Conservation (phyloP, 345 rosid species). For the Populus nigra region DNA sequence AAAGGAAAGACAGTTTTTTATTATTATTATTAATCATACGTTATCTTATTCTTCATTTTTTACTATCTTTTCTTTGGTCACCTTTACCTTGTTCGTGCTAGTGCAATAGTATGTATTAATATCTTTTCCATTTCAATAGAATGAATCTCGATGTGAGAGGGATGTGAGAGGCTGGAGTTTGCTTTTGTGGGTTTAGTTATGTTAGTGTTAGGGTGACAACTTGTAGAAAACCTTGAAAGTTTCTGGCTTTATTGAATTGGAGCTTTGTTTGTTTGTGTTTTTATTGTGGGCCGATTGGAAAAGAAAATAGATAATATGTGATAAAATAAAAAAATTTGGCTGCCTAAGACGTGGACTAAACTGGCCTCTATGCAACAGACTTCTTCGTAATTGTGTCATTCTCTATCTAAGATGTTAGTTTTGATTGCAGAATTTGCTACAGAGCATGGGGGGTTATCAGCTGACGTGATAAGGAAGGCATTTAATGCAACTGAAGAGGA, state of each 20-base stretch:
- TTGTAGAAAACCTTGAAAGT: not conserved
- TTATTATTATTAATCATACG: not conserved
- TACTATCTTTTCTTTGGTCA: not conserved
- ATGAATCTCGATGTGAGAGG: not conserved
- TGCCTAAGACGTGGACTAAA: not conserved
- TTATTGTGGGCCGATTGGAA: not conserved
- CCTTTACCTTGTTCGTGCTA: not conserved
- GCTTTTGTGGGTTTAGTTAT: not conserved
- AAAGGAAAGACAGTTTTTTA: not conserved
- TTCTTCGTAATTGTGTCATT: not conserved
- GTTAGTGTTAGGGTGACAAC: not conserved
- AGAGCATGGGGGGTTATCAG: constrained; percentile 84
- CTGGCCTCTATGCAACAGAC: not conserved
- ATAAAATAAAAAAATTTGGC: not conserved
- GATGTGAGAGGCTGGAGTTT: not conserved
- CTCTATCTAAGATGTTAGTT: not conserved
- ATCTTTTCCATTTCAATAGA: not conserved
- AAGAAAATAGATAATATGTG: not conserved
- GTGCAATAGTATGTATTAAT: not conserved
- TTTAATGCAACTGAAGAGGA: constrained; percentile 90
- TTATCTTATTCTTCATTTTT: not conserved
- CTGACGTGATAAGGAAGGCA: constrained; percentile 77
- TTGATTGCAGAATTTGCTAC: constrained; percentile 55
- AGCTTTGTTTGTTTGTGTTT: not conserved
- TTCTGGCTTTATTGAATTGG: not conserved